phyloP scores from a whole-genome alignment of 2,329 filamentous ascomycete species.

The Beauveria medogensis region DNA sequence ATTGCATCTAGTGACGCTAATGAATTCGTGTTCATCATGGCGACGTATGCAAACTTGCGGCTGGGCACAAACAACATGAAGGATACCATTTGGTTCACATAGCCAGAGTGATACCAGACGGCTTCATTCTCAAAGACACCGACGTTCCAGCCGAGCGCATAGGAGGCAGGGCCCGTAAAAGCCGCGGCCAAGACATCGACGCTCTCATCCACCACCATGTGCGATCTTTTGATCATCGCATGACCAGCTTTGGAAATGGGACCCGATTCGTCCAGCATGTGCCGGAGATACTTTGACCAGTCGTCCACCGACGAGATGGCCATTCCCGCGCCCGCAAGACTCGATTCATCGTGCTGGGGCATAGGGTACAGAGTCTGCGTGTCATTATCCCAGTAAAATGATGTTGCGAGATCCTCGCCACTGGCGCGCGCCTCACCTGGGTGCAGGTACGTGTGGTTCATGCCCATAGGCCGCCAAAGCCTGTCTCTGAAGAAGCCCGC shows the following conservation, averaged over 20 bases:
- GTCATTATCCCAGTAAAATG: conserved; percentile 30
- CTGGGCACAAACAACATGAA: conserved; percentile 22
- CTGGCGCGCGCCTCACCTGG: conserved; percentile 16
- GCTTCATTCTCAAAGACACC: conserved; percentile 18
- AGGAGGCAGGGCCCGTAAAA: conserved; percentile 15
- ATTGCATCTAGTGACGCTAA: conserved; percentile 14
- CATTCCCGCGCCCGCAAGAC: conserved; percentile 33
- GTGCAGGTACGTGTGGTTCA: conserved; percentile 31
- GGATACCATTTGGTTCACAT: conserved; percentile 18
- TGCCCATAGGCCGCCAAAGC: conserved; percentile 35
- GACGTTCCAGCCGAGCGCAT: conserved; percentile 19
- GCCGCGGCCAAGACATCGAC: conserved; percentile 9
- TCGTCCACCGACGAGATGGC: conserved; percentile 32
- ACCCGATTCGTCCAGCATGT: conserved; percentile 22
- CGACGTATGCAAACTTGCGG: conserved; percentile 18
- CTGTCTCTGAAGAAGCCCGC: conserved; percentile 28
- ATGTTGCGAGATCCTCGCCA: conserved; percentile 24
- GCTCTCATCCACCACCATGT: conserved; percentile 13
- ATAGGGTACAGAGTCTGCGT: conserved; percentile 19
- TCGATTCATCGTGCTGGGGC: conserved; percentile 20
- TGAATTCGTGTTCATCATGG: conserved; percentile 18
- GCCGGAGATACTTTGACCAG: conserved; percentile 27
- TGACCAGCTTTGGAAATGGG: conserved; percentile 21
- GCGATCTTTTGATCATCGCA: conserved; percentile 18
- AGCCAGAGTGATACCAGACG: conserved; percentile 19